Base-by-base conservation (phyloP, 2,329 filamentous ascomycete genomes). In the Arachnopeziza araneosa region DNA sequence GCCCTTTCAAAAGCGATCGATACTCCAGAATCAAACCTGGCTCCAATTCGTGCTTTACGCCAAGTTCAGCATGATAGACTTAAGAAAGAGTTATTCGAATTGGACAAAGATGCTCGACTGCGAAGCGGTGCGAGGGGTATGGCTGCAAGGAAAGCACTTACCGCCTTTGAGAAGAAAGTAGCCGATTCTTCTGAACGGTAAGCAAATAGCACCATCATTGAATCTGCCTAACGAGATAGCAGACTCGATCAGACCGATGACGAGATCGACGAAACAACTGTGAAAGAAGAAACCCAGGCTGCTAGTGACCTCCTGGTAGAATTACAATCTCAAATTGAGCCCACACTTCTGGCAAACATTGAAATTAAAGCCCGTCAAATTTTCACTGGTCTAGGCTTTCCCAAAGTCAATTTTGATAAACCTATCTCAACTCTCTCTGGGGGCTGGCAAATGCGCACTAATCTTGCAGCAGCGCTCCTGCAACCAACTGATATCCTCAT, bases 401-500 rank as follows among this genome's bases (percentile, higher is more conserved):
- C 84, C 1, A 83, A 88, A 24, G 72, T 80, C 1, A 77, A 80
- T 58, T 81, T 91, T 62, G 75, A 78, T 17, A 84, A 82, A 62
- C 79, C 83, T 7, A 79, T 90, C 14, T 77, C 79, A 0, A 84
- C 83, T 44, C 77, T 96, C 1, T 95, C 90, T 0, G 91, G 91
- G 7, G 91, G 88, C 1, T 91, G 88, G 88, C 82, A 80, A 62
- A 91, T 90, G 84, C 82, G 88, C 10, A 84, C 83, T 26, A 78
- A 85, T 60, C 78, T 91, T 0, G 87, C 87, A 1, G 78, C 78
- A 2, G 83, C 85, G 0, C 78, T 96, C 3, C 82, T 91, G 1
- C 87, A 92, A 63, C 83, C 87, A 8, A 83, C 86, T 0, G 90
- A 96, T 65, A 84, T 96, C 1, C 78, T 96, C 60, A 86, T 96